Evolutionary conservation across 495 filamentous ascomycete genomes (phyloP).

Genomic region (Podospora comata): DNA sequence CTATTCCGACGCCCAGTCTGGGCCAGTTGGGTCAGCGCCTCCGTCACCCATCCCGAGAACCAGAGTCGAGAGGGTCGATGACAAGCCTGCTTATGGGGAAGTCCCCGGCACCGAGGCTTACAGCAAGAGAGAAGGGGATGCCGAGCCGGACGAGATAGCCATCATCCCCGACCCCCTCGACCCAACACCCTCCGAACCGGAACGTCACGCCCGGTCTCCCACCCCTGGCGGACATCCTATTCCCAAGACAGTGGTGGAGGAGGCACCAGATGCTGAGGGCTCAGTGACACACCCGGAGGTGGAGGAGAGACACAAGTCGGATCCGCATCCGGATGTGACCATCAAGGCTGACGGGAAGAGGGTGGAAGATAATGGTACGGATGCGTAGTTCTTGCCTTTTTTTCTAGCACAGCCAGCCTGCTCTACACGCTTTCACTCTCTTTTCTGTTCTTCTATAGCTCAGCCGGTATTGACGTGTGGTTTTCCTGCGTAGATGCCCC

Average conservation of each 20-base stretch:
- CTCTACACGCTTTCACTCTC: slow-evolving; percentile 10
- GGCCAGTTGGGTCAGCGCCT: slow-evolving; percentile 51
- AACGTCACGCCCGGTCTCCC: slow-evolving; percentile 28
- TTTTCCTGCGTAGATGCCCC: slow-evolving; percentile 39
- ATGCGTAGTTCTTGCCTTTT: slow-evolving; percentile 33
- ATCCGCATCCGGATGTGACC: slow-evolving; percentile 47
- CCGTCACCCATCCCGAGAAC: slow-evolving; percentile 71
- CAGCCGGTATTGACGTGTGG: slow-evolving; percentile 32
- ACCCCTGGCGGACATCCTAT: slow-evolving; percentile 45
- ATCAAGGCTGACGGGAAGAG: slow-evolving; percentile 42
- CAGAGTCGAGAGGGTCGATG: slow-evolving; percentile 72
- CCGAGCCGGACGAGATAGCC: slow-evolving; percentile 70
- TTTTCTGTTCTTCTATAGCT: slow-evolving; percentile 22
- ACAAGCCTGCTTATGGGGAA: slow-evolving; percentile 72
- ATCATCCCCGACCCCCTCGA: slow-evolving; percentile 47
- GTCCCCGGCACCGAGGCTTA: slow-evolving; percentile 81
- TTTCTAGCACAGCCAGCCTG: slow-evolving; percentile 12
- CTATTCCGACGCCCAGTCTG: slow-evolving; percentile 86
- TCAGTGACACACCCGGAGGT: slow-evolving; percentile 40
- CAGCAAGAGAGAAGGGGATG: slow-evolving; percentile 72
- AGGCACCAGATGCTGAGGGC: slow-evolving; percentile 42
- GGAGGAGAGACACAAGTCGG: slow-evolving; percentile 40
- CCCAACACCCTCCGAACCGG: slow-evolving; percentile 10
- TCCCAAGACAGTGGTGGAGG: slow-evolving; percentile 50
- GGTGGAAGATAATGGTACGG: slow-evolving; percentile 37